These are phyloP conservation scores for Cladosporium sp. DNA, from an alignment of 2,329 filamentous ascomycete genomes.

Conservation along the genomic window DNA sequence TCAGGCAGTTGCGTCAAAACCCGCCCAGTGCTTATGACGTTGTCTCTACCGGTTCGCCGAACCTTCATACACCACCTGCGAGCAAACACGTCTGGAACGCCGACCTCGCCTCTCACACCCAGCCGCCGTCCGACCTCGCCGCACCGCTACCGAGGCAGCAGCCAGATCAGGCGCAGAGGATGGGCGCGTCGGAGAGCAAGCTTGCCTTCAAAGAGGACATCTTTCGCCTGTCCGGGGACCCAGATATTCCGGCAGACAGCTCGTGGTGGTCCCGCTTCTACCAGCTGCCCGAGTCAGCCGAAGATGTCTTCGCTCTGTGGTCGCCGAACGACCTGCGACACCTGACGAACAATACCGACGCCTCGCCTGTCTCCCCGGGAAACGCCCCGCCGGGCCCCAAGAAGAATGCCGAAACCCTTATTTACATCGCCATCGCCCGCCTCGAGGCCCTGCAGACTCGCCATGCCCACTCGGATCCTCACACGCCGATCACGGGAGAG, in stretches of 20 bases:
- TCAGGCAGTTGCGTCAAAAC: conserved; percentile 1
- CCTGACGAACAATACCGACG: conserved; percentile 19
- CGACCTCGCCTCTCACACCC: background rate
- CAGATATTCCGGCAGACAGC: conserved; percentile 79
- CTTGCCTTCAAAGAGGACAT: conserved; percentile 98
- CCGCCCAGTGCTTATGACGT: conserved; percentile 7
- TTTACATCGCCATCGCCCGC: conserved; percentile 26
- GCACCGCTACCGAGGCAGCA: background rate
- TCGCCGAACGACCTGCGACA: conserved; percentile 53
- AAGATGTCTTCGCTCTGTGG: conserved; percentile 96
- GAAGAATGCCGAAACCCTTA: conserved; percentile 30
- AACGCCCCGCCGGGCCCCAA: conserved; percentile 57
- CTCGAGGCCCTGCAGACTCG: conserved; percentile 20
- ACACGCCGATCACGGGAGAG: conserved; percentile 74
- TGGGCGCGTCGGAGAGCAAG: conserved; percentile 99
- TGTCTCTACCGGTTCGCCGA: background rate
- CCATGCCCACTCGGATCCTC: conserved; percentile 45
- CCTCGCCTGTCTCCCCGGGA: conserved; percentile 26
- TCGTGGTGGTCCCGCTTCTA: conserved; percentile 96
- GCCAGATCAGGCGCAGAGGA: conserved; percentile 33
- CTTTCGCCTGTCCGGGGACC: conserved; percentile 90
- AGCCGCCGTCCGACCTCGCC: background rate
- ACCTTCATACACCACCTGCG: background rate
- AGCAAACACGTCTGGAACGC: background rate
- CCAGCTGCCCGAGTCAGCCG: conserved; percentile 90